Evolutionary conservation across 331 rosid species (phyloP).

Genomic region (Arachis monticola): DNA sequence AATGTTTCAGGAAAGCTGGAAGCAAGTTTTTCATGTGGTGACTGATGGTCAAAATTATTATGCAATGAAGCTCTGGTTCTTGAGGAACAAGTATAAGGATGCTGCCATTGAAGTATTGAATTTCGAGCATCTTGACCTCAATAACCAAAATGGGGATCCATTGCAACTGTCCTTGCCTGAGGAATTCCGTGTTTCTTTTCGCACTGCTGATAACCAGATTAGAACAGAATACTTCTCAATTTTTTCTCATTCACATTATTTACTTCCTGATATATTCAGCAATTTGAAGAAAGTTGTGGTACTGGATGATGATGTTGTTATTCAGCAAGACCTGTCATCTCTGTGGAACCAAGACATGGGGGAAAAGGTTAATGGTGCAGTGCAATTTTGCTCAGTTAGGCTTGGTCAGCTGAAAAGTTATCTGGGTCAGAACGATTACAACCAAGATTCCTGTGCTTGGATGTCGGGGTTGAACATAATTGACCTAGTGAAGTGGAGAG

Average conservation of each 20-base stretch:
- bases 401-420: slow-evolving; percentile 68
- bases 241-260: slow-evolving; percentile 88
- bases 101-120: slow-evolving; percentile 82
- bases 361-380: slow-evolving; percentile 91
- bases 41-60: slow-evolving; percentile 89
- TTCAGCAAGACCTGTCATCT: slow-evolving; percentile 84
- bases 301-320: slow-evolving; percentile 89
- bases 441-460: slow-evolving; percentile 74
- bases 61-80: slow-evolving; percentile 93
- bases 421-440: slow-evolving; percentile 62
- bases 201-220: slow-evolving; percentile 50
- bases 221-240: slow-evolving; percentile 84
- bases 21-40: slow-evolving; percentile 91
- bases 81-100: slow-evolving; percentile 66
- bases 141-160: slow-evolving; percentile 45
- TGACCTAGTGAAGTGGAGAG: slow-evolving; percentile 89
- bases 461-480: slow-evolving; percentile 94
- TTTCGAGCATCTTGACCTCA: slow-evolving; percentile 64
- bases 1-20: slow-evolving; percentile 74
- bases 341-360: slow-evolving; percentile 83
- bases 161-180: slow-evolving; percentile 61
- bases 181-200: slow-evolving; percentile 82
- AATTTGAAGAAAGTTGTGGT: slow-evolving; percentile 81
- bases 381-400: slow-evolving; percentile 74
- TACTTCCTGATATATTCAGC: slow-evolving; percentile 80